Evolutionary conservation across 495 filamentous ascomycete genomes (phyloP).

Genomic region (Antarctomyces pellizariae): DNA sequence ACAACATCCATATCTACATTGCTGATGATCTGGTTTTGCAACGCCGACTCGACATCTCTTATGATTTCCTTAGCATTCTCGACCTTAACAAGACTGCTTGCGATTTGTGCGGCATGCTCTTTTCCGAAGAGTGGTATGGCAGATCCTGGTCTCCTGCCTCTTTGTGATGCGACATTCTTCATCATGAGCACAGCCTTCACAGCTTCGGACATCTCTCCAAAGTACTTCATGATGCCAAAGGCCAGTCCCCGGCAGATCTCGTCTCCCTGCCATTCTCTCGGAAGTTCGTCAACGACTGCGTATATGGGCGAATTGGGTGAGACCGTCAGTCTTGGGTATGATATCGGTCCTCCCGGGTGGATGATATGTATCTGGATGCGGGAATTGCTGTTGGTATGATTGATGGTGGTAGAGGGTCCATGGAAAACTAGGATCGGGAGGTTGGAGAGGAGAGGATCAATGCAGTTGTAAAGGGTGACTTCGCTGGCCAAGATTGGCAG

Average conservation of each 20-base stretch:
- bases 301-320: slow-evolving; percentile 93
- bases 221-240: slow-evolving; percentile 83
- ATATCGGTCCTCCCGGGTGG: slow-evolving; percentile 65
- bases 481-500: slow-evolving; percentile 47
- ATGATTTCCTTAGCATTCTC: slow-evolving; percentile 53
- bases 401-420: slow-evolving; percentile 59
- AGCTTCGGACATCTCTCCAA: slow-evolving; percentile 54
- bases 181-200: slow-evolving; percentile 38
- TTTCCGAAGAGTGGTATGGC: slow-evolving; percentile 59
- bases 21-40: slow-evolving; percentile 52
- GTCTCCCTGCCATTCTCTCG: slow-evolving; percentile 80
- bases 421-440: slow-evolving; percentile 62
- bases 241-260: slow-evolving; percentile 75
- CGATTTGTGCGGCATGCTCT: slow-evolving; percentile 77
- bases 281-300: slow-evolving; percentile 72
- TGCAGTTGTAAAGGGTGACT: slow-evolving; percentile 58
- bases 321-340: slow-evolving; percentile 72
- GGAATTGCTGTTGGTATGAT: slow-evolving; percentile 66
- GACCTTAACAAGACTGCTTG: slow-evolving; percentile 55
- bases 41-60: slow-evolving; percentile 39
- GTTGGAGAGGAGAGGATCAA: slow-evolving; percentile 51
- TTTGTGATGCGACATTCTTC: slow-evolving; percentile 22
- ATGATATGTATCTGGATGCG: slow-evolving; percentile 85
- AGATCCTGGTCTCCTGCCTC: slow-evolving; percentile 27
- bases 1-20: slow-evolving; percentile 80